Evolutionary conservation across 805 yeast species (phyloP), one percentile per base, ranked within the genome.

Genomic region (Kazachstania martiniae): DNA sequence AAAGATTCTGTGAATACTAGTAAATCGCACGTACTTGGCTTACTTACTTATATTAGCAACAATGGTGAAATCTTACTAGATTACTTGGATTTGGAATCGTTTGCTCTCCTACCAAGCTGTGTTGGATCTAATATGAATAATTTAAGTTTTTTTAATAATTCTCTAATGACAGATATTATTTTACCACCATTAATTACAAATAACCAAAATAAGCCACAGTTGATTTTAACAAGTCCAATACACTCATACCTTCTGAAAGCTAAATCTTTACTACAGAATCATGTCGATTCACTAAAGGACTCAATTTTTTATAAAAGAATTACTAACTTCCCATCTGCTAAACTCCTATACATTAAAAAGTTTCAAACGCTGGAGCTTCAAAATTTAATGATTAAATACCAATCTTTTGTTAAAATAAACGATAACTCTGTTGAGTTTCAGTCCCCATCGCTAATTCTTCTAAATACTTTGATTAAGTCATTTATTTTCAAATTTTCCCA

Each of bases 401-500:
- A 46, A 22, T 44, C 52, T 14, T 49, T 43, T 27, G 41, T 57
- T 19, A 46, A 43, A 16, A 29, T 54, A 2, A 39, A 46, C 3
- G 37, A 41, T n/a, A 29, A 39, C n/a, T 35, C 35, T 18, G 33
- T 53, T 25, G 47, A 49, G 29, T 48, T 53, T 29, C 48, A 47
- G 27, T 39, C 52, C 2, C 29, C 38, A 2, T 45, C 51, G 7
- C 16, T 33, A n/a, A 29, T 34, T 5, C 28, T 49, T 12, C 31
- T 54, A 30, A 46, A 46, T 4, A 32, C 41, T 7, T 41, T 44
- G 2, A 35, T 43, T 6, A 54, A 49, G 35, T 30, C 37, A 4
- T 46, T 57, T 23, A 47, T 54, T 3, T 39, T 48, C 10, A 35
- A 42, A 15, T 39, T 55, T 8, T 37, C 55, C 15, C 55, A 50